Evolutionary conservation across 306 rosid genomes (phyloP), one percentile per base, ranked within the genome.

Genomic region (Cajanus cajan): DNA sequence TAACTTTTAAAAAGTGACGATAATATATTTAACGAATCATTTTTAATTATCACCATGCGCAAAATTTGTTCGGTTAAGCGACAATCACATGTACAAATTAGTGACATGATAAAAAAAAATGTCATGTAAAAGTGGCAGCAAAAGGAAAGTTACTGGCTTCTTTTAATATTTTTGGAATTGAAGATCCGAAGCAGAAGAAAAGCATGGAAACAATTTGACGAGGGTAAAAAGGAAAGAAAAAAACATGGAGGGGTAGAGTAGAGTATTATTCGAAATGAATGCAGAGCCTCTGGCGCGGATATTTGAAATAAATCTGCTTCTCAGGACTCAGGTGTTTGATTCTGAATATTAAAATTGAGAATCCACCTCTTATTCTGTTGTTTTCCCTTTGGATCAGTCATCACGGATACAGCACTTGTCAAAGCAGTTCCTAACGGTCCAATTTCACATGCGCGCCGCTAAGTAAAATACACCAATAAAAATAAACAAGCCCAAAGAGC

Each of bases 401-500:
- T 54, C 44, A 21, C 80, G 28, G 2, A 25, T 31, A 36, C 47
- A 63, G 33, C 15, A 28, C 50, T 48, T 14, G 37, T 71, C 78
- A 76, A 78, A 82, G 31, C 51, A 85, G 76, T 77, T 54, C 72
- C 83, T 88, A 91, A 89, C 94, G 90, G 97, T 88, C 85, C 86
- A 82, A 66, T 81, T 72, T 86, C 97, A 91, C 94, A 84, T 88
- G 86, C 86, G 79, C 82, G 63, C 90, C 88, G 80, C 82, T 83
- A 51, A 33, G 21, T 8, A 43, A 16, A 66, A 54, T 78, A 63
- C 43, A 52, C 4, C 4, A 63, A 76, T 33, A 25, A 39, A 61
- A 54, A 64, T 51, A 75, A 81, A 68, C n/a, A 9, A 66, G 55
- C 19, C n/a, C 79, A 74, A 54, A 4, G 0, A 7, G 7, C 44